Evolutionary conservation across 2,329 filamentous ascomycete genomes (phyloP).

Genomic region (Graphium sp.): DNA sequence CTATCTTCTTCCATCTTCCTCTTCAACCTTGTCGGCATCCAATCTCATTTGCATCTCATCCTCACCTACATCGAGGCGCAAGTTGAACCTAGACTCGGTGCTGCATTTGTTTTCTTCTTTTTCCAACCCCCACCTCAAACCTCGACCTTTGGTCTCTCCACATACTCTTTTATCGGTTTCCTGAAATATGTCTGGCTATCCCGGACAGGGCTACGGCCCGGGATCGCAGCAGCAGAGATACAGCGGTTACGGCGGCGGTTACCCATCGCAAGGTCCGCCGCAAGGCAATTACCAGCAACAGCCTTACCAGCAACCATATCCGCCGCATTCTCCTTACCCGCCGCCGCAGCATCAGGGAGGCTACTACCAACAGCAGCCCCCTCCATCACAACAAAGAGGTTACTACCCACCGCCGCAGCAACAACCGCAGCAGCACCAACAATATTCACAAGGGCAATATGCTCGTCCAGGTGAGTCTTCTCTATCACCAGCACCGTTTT

Average conservation of each 20-base stretch:
- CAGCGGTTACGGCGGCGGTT: too few relatives aligned
- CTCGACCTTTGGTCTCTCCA: too few relatives aligned
- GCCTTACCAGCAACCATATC: too few relatives aligned
- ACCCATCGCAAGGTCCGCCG: too few relatives aligned
- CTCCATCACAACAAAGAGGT: not conserved
- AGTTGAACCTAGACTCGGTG: too few relatives aligned
- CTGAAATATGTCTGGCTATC: constrained; percentile 5
- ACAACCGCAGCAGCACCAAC: constrained; percentile 2
- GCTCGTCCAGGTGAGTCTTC: constrained; percentile 3
- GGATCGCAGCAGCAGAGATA: not conserved
- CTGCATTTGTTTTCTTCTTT: not conserved
- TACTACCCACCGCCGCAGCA: constrained; percentile 1
- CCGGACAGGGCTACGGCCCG: constrained; percentile 2
- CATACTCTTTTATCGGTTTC: too few relatives aligned
- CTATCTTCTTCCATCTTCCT: not conserved
- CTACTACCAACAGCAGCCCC: constrained; percentile 2
- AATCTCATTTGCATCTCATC: too few relatives aligned
- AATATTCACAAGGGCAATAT: constrained; percentile 1
- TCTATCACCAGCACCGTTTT: not conserved
- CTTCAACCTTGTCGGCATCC: too few relatives aligned
- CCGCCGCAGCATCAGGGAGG: not conserved
- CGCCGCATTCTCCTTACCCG: too few relatives aligned
- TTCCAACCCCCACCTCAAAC: not conserved
- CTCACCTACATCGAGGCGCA: too few relatives aligned
- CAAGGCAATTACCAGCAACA: too few relatives aligned